Base-by-base conservation (phyloP, 768 basidiomycete genomes). In the Trametes coccinea region DNA sequence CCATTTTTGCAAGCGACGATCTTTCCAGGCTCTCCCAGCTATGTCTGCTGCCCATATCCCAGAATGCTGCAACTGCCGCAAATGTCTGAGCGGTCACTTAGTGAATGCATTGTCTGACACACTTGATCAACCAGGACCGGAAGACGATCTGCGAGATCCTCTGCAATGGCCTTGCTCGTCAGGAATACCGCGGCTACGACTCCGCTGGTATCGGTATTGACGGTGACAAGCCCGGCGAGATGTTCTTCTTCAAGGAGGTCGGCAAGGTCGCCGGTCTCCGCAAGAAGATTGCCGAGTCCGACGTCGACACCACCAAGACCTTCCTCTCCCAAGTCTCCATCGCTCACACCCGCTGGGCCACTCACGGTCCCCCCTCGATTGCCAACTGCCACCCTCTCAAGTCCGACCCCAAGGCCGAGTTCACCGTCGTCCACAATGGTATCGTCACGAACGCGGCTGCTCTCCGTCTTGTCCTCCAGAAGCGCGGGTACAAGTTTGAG, bases 271-370 rank as follows among this genome's bases (percentile, higher is more conserved):
- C 89, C 47, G 88, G 89, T 30, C 84, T 99, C 54, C 90, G 93
- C 75, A 91, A 96, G 80, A 86, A 89, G 76, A 95, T 97, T 71
- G 84, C 87, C 43, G 78, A 79, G 59, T 86, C 92, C 31, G 74
- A 71, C 64, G 69, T 93, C 68, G 83, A 96, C 73, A 87, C 90
- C 61, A 77, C 81, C 71, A 94, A 92, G 80, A 81, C 84, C 40
- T 88, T 85, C 75, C 72, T 93, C 53, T 86, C 88, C 44, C 95
- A 98, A 77, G 93, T 95, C 47, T 94, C 93, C 41, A 98, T 99
- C 76, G 96, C 96, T 11, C 97, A 99, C 78, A 99, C 97, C 11
- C 92, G 97, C 66, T 99, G 97, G 97, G 97, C 97, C 2, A 99
- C 97, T 17, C 97, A 99, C 72, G 97, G 97, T 40, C 84, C 88